Percentiles rank a stretch among this genome's conserved stretches.
Evolutionary conservation across 768 basidiomycete species (phyloP).

Genomic region (Lactarius psammicola): DNA sequence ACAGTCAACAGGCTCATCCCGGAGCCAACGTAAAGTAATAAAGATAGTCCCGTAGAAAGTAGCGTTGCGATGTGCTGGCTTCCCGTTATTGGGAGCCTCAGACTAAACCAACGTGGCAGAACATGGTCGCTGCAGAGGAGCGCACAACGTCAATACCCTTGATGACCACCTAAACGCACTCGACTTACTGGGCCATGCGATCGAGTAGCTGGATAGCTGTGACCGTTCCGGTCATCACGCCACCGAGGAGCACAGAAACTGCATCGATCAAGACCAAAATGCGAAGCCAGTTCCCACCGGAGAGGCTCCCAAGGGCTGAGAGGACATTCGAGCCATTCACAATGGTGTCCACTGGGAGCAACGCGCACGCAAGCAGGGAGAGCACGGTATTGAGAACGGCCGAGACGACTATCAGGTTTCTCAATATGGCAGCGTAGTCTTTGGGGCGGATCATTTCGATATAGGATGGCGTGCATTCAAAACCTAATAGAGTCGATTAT

Average conservation of each 20-base stretch:
- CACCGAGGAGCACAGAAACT: conserved; percentile 25
- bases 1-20: conserved; percentile 27
- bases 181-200: conserved; percentile 22
- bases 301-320: conserved; percentile 24
- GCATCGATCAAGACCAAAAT: conserved; percentile 27
- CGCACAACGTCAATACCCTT: not conserved
- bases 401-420: conserved; percentile 26
- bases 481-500: conserved; percentile 14
- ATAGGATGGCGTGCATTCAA: conserved; percentile 30
- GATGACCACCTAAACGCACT: not conserved
- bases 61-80: conserved; percentile 23
- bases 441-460: conserved; percentile 24
- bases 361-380: conserved; percentile 21
- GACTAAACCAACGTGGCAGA: conserved; percentile 25
- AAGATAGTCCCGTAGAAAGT: conserved; percentile 19
- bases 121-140: conserved; percentile 21
- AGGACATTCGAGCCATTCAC: conserved; percentile 22
- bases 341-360: conserved; percentile 19
- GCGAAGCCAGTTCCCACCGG: conserved; percentile 27
- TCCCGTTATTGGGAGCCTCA: conserved; percentile 24
- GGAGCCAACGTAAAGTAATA: conserved; percentile 27
- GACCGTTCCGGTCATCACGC: conserved; percentile 27
- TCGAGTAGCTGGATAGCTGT: conserved; percentile 26
- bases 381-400: conserved; percentile 25
- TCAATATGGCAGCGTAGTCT: conserved; percentile 25